These are phyloP conservation scores for Penicillium sp. DNA, from an alignment of 2,329 filamentous ascomycete genomes.

Conservation along the genomic window DNA sequence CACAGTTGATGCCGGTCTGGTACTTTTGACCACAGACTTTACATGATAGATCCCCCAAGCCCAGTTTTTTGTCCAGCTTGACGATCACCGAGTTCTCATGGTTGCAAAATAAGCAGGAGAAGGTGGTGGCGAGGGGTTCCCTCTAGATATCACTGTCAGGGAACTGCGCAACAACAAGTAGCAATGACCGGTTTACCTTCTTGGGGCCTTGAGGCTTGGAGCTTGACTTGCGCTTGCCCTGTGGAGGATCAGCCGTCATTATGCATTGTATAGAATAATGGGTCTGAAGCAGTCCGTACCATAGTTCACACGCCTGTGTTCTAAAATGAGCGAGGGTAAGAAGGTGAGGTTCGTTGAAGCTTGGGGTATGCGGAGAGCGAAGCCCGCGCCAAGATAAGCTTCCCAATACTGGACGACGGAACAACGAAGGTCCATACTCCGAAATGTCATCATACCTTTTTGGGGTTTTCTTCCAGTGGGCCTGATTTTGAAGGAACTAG, in stretches of 20 bases:
- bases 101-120: conserved; percentile 97
- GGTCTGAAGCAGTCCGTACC: conserved; percentile 6
- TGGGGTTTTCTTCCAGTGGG: background rate
- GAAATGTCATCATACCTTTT: background rate
- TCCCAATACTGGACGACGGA: conserved; percentile 12
- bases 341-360: conserved; percentile 11
- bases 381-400: conserved; percentile 3
- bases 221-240: conserved; percentile 91
- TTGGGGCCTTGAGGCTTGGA: conserved; percentile 79
- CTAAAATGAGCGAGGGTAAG: conserved; percentile 1
- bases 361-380: conserved; percentile 22
- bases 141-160: conserved; percentile 26
- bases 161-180: conserved; percentile 16
- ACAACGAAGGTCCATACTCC: conserved; percentile 13
- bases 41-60: conserved; percentile 81
- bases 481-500: background rate
- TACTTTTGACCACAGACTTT: conserved; percentile 93
- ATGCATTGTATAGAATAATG: no score
- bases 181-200: conserved; percentile 60
- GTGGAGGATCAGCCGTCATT: background rate
- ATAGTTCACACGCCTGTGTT: conserved; percentile 8
- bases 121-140: conserved; percentile 66
- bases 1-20: conserved; percentile 91
- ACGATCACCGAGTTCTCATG: conserved; percentile 91
- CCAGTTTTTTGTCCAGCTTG: conserved; percentile 90